phyloP scores from a whole-genome alignment of 2,329 filamentous ascomycete species.

The Trichoderma simmonsii region DNA sequence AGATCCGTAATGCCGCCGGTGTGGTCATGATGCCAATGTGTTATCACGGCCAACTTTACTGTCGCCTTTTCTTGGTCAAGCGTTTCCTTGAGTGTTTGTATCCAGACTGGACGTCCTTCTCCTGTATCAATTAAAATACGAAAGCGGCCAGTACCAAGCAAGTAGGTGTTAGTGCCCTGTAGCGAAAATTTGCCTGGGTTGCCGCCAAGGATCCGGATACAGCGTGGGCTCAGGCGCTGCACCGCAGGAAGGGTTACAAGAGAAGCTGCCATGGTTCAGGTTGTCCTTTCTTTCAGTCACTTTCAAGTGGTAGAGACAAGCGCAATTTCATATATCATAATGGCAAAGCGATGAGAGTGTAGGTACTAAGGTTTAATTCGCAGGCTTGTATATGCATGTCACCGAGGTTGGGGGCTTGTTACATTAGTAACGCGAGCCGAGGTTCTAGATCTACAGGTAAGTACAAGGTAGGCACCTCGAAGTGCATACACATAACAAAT shows the following conservation, averaged over 20 bases:
- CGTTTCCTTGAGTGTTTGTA: conserved; percentile 58
- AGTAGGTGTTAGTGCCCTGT: conserved; percentile 90
- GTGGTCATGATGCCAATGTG: conserved; percentile 93
- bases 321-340: neutral
- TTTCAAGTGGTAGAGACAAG: neutral
- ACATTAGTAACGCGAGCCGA: neutral
- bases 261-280: neutral
- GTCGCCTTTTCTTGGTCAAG: conserved; percentile 66
- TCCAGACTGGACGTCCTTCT: conserved; percentile 75
- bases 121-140: conserved; percentile 89
- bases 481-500: neutral
- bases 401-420: neutral
- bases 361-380: neutral
- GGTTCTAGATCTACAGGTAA: neutral
- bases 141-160: conserved; percentile 70
- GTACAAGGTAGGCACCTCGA: neutral
- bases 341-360: neutral
- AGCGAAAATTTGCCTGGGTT: conserved; percentile 82
- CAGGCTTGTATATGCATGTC: neutral
- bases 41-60: conserved; percentile 70
- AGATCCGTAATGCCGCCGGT: conserved; percentile 72
- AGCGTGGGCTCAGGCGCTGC: conserved; percentile 71
- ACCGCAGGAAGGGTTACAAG: conserved; percentile 67
- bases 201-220: conserved; percentile 81
- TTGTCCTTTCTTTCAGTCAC: neutral